These are phyloP conservation scores for Saxispiralis lemnorum DNA, from an alignment of 495 filamentous ascomycete species.

Conservation along the genomic window DNA sequence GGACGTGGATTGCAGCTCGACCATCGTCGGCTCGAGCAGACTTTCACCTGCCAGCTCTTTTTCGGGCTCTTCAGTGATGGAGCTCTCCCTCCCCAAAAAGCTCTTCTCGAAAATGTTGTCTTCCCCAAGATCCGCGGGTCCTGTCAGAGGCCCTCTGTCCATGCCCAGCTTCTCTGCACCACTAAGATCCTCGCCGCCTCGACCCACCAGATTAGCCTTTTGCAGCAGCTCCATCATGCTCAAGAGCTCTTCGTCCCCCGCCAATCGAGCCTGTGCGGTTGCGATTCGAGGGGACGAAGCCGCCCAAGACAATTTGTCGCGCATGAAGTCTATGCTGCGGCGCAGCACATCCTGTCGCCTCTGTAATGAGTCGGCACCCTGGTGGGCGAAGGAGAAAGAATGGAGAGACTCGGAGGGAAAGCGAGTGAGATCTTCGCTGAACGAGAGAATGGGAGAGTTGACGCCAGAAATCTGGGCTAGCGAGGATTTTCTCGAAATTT, in stretches of 20 bases:
- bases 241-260: conserved; percentile 72
- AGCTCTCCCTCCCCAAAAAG: conserved; percentile 37
- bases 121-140: conserved; percentile 48
- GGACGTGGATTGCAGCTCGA: background rate
- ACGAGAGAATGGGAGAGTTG: conserved; percentile 45
- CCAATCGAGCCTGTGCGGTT: conserved; percentile 63
- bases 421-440: conserved; percentile 72
- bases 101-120: conserved; percentile 68
- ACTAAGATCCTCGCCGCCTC: conserved; percentile 27
- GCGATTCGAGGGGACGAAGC: conserved; percentile 44
- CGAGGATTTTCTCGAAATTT: conserved; percentile 34
- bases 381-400: conserved; percentile 95
- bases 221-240: conserved; percentile 77
- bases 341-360: conserved; percentile 87
- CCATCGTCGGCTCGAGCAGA: background rate
- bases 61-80: conserved; percentile 17
- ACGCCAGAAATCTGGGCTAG: conserved; percentile 38
- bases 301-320: conserved; percentile 76
- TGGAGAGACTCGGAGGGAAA: conserved; percentile 94
- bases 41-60: background rate
- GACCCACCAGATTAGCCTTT: conserved; percentile 53
- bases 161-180: background rate
- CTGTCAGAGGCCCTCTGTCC: conserved; percentile 43
- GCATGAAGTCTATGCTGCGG: conserved; percentile 92
- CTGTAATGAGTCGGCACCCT: conserved; percentile 78